Base-by-base conservation (phyloP, 2,329 filamentous ascomycete genomes). In the Magnaporthiopsis rhizophila region DNA sequence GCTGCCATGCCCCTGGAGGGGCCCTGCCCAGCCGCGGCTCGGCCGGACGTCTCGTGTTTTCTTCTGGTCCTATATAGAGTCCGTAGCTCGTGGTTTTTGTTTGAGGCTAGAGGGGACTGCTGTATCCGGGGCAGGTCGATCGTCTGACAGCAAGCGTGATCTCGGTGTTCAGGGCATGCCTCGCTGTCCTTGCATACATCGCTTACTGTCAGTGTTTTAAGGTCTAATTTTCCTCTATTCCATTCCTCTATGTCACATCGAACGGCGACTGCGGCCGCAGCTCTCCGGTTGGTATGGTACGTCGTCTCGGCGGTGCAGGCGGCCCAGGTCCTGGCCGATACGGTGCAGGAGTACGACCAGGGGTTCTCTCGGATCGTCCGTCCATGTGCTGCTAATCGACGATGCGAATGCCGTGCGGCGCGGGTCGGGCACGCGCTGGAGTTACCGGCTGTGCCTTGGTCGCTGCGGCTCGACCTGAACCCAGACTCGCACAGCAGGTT, bases 401-500 rank as follows among this genome's bases (percentile, higher is more conserved):
- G 61, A 65, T 45, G 58, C 64, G 21, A 61, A 63, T 28, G 36
- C 61, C 3, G 32, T 65, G 13, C 61, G 61, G 36, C 61, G 50
- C 58, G 57, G 61, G 53, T 32, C 26, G 8, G 15, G 57, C 24
- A 57, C 63, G n/a, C 53, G 57, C 13, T 57, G 30, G n/a, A 24
- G 34, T n/a, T 64, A 66, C 62, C 36, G 30, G 21, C 38, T 45
- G 15, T 58, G 11, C 28, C 24, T 8, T 66, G 63, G 62, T 66
- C 38, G 38, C 21, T 24, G 5, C n/a, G 28, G 9, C 45, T 64
- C 28, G 32, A 62, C 21, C 24, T 65, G 3, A 58, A 64, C 53
- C 64, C 50, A 12, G 26, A 32, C 9, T 11, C 50, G 62, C 62
- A 65, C 53, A 63, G 9, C 62, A 65, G 64, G 62, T 61, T 65